These are phyloP conservation scores for Calonectria ilicicola DNA, from an alignment of 2,329 filamentous ascomycete species.

Conservation along the genomic window DNA sequence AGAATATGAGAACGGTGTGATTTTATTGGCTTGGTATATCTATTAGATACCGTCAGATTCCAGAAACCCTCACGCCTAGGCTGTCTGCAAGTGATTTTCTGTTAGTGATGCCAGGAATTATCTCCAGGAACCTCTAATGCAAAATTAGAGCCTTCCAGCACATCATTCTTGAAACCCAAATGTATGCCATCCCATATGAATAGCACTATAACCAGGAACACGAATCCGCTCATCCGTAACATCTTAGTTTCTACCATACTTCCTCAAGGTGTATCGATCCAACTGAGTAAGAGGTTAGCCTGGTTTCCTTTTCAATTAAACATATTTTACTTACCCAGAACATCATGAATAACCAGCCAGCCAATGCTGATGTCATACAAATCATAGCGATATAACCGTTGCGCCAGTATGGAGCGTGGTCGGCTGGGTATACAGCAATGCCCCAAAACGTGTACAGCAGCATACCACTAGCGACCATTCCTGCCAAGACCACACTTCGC, in stretches of 20 bases:
- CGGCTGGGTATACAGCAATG: constrained; percentile 55
- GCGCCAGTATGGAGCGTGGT: constrained; percentile 56
- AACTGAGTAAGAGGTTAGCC: neutral
- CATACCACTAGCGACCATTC: constrained; percentile 54
- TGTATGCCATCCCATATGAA: no score
- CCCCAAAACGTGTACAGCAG: constrained; percentile 60
- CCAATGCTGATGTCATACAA: constrained; percentile 19
- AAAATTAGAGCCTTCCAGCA: no score
- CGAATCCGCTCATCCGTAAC: neutral
- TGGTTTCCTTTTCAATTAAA: no score
- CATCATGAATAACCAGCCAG: constrained; percentile 26
- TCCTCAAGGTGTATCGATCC: neutral
- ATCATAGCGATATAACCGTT: constrained; percentile 44
- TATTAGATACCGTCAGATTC: no score
- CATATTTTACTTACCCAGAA: neutral
- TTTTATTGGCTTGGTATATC: no score
- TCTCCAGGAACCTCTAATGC: no score
- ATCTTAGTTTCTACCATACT: neutral
- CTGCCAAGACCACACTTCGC: constrained; percentile 53
- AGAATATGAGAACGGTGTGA: no score
- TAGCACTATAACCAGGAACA: no score
- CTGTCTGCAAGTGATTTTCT: no score
- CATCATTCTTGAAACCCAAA: no score
- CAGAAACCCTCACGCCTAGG: no score
- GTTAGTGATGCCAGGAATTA: no score